Evolutionary conservation across 345 rosid genomes (phyloP).

Genomic region (Trapa bicornis): DNA sequence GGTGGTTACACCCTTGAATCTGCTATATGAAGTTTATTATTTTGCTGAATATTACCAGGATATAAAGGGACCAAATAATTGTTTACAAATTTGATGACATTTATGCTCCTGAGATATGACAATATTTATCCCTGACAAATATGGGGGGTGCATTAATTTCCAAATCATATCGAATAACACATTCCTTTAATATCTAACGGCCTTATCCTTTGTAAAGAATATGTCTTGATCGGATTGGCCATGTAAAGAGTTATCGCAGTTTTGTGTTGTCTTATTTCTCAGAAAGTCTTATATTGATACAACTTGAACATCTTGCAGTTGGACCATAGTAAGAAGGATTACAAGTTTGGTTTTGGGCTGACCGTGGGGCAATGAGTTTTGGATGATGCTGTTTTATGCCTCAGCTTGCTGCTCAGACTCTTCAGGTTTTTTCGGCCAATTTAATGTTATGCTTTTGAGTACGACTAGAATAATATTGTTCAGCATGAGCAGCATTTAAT

Average conservation of each 20-base stretch:
- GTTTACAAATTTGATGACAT: too few relatives aligned
- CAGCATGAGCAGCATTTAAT: constrained; percentile 1
- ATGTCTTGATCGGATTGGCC: neutral
- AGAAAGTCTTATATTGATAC: neutral
- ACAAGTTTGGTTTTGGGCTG: constrained; percentile 90
- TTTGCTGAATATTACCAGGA: neutral
- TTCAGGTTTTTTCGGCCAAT: neutral
- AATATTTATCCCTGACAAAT: neutral
- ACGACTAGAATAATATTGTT: neutral
- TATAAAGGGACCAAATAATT: too few relatives aligned
- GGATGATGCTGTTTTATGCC: neutral
- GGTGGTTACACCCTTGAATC: neutral
- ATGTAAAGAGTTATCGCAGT: neutral
- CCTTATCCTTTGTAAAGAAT: neutral
- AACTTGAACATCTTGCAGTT: constrained; percentile 34
- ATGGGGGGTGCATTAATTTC: neutral
- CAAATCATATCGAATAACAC: neutral
- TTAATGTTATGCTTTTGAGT: constrained; percentile 2
- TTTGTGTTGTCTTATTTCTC: neutral
- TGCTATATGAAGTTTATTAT: neutral
- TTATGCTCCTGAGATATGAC: neutral
- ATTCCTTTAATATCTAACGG: neutral
- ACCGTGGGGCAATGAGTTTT: constrained; percentile 49
- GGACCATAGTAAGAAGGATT: constrained; percentile 89
- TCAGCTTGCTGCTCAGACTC: constrained; percentile 5